Evolutionary conservation across 2,329 filamentous ascomycete species (phyloP).

Genomic region (Fusarium sp.): DNA sequence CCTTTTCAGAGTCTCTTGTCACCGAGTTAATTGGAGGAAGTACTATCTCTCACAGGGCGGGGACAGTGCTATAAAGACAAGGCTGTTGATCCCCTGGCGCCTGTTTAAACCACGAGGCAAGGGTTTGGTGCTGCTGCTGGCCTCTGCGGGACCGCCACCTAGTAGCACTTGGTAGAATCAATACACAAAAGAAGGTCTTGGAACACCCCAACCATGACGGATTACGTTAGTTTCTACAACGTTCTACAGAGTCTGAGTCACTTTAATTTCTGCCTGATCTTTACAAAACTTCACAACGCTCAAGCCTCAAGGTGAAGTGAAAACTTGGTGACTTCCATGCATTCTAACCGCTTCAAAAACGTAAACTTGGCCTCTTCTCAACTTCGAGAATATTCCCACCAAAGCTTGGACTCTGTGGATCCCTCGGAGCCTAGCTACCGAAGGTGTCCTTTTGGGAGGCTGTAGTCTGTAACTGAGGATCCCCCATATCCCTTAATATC

Average conservation of each 20-base stretch:
- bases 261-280: conserved; percentile 4
- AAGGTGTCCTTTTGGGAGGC: conserved; percentile 36
- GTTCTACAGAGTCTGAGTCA: conserved; percentile 40
- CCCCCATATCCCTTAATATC: conserved; percentile 39
- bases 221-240: conserved; percentile 23
- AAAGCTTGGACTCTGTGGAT: conserved; percentile 26
- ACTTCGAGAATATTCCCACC: conserved; percentile 49
- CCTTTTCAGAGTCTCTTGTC: conserved; percentile 13
- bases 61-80: conserved; percentile 39
- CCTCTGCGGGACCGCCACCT: conserved; percentile 28
- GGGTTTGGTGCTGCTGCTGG: conserved; percentile 18
- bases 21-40: background rate
- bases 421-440: conserved; percentile 42
- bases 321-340: background rate
- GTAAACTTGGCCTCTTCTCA: conserved; percentile 42
- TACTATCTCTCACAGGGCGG: conserved; percentile 5
- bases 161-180: conserved; percentile 4
- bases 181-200: conserved; percentile 8
- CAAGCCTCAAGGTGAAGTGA: no score
- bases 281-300: conserved; percentile 2
- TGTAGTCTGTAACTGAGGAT: conserved; percentile 18
- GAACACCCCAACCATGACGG: conserved; percentile 12
- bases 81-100: conserved; percentile 35
- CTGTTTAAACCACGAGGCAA: conserved; percentile 20
- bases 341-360: no score